Conservation (phyloP, 202 grass and related monocot genomes). For the Bolboschoenoplectus hybrid region DNA sequence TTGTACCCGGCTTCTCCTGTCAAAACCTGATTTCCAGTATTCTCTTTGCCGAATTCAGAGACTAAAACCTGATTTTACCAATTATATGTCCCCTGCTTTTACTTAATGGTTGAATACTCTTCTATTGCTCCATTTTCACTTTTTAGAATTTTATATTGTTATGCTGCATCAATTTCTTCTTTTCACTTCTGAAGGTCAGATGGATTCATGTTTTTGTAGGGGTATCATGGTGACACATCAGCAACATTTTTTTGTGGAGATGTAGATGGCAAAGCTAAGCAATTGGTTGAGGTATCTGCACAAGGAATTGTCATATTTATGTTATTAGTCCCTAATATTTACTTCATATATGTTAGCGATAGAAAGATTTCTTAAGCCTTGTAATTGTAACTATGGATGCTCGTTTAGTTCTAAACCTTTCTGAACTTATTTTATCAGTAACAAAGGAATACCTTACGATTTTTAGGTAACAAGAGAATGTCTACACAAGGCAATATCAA, state of each 20-base stretch:
- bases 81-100: neutral
- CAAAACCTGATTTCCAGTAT: neutral
- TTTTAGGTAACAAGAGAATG: conserved; percentile 85
- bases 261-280: conserved; percentile 84
- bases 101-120: neutral
- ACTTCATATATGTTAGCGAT: neutral
- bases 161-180: neutral
- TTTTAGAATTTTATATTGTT: neutral
- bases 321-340: neutral
- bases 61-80: neutral
- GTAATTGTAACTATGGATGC: neutral
- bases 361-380: neutral
- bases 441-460: conserved; percentile 5
- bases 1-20: neutral
- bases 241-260: conserved; percentile 88
- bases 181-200: neutral
- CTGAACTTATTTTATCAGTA: conserved; percentile 6
- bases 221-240: conserved; percentile 97
- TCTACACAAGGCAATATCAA: conserved; percentile 82
- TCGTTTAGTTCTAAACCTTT: conserved; percentile 15
- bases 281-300: conserved; percentile 76
- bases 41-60: neutral
- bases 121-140: neutral
- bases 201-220: conserved; percentile 51
- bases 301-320: neutral